Evolutionary conservation across 768 basidiomycete genomes (phyloP), one percentile per base, ranked within the genome.

Genomic region (Mycena galericulata): DNA sequence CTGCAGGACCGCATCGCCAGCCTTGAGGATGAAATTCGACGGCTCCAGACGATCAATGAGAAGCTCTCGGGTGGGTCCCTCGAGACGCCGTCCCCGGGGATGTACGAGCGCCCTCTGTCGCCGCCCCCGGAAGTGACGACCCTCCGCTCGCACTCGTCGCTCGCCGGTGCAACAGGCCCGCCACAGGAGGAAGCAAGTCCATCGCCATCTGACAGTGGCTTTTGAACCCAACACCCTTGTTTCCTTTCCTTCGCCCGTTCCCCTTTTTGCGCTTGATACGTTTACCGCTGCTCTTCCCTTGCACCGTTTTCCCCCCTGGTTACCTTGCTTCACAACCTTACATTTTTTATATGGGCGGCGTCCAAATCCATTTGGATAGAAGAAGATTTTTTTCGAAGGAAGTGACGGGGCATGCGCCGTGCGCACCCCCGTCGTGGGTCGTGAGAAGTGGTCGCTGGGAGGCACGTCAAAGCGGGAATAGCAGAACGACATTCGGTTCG

Each of bases 31-130:
- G 94, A 95, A 77, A 89, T 93, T 59, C 75, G 85, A 56, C 82
- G 93, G 67, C 86, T 95, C 49, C 89, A 92, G 63, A 82, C 87
- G 10, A 84, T 95, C 72, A 95, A 94, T 78, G 93, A 94, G 83
- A 92, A 93, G 80, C 93, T 95, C 26, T 91, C 92, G 4, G 88
- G 94, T 27, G 87, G 86, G 65, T 80, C 86, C 45, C 79, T 84
- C 63, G 83, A 83, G 65, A 87, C 89, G 32, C 85, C 90, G 34
- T 88, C 90, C 38, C 88, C 92, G 40, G 75, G 84, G 56, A 79
- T 83, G 71, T 80, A 80, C 65, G 80, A 83, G 74, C 85, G 85
- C 67, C 88, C 90, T 14, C 74, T 91, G 72, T 90, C 92, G 15
- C 90, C 91, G 45, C 88, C 90, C 20, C 88, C 90, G 11, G 91